Conservation (phyloP, 345 rosid species). For the Acer saccharum region DNA sequence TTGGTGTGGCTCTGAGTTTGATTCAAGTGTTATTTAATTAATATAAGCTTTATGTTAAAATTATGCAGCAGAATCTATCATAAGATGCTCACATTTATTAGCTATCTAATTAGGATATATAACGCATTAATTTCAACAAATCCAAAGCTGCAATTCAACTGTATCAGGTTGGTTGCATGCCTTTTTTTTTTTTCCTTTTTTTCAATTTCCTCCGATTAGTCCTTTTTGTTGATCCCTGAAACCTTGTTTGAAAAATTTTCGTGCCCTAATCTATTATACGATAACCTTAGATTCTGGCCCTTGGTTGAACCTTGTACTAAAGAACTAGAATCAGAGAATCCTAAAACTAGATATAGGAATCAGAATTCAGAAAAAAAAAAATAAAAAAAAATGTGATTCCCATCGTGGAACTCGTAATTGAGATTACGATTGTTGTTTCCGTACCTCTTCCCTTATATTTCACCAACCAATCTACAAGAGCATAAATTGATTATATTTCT, state of each 20-base stretch:
- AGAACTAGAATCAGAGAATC: not conserved
- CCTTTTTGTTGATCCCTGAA: not conserved
- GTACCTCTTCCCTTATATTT: not conserved
- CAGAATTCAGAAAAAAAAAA: too few species aligned
- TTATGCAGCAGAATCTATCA: too few species aligned
- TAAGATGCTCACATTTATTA: not conserved
- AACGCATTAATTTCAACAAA: slow-evolving; percentile 1
- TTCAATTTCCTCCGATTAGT: not conserved
- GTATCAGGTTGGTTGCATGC: not conserved
- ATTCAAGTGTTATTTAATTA: too few species aligned
- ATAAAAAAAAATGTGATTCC: not conserved
- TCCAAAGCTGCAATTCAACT: not conserved
- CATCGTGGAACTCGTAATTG: not conserved
- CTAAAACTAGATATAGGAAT: not conserved
- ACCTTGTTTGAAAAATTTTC: not conserved
- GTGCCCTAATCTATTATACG: not conserved
- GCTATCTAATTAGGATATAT: not conserved
- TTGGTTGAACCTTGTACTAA: not conserved
- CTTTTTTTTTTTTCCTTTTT: not conserved
- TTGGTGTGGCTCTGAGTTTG: too few species aligned
- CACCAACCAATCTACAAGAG: not conserved
- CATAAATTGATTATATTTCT: not conserved
- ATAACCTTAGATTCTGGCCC: too few species aligned
- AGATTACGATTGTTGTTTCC: not conserved
- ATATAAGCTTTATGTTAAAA: too few species aligned